These are phyloP conservation scores for Megacollybia marginata DNA, from an alignment of 768 basidiomycete genomes.

Conservation along the genomic window DNA sequence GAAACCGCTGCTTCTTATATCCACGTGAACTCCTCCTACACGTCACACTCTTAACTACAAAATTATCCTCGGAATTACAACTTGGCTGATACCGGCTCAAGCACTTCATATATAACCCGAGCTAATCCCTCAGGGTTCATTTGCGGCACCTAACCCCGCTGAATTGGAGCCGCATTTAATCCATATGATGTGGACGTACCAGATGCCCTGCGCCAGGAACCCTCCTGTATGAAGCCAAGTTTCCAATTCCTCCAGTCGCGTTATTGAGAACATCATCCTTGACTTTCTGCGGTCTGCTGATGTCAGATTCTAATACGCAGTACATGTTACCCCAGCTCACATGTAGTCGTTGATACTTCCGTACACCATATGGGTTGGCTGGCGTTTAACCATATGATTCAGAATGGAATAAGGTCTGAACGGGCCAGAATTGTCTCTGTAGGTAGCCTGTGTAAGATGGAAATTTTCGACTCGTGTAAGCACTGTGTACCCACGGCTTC, in stretches of 20 bases:
- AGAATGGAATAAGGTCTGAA: slow-evolving; percentile 27
- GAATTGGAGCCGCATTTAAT: not conserved
- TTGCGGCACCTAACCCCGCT: not conserved
- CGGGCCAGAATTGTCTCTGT: slow-evolving; percentile 28
- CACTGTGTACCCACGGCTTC: slow-evolving; percentile 29
- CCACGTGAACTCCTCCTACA: too few relatives aligned
- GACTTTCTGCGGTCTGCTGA: slow-evolving; percentile 21
- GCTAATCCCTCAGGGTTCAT: slow-evolving; percentile 1
- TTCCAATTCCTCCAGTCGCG: slow-evolving; percentile 25
- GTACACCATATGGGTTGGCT: slow-evolving; percentile 39
- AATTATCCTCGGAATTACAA: too few relatives aligned
- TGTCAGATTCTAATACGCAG: too few relatives aligned
- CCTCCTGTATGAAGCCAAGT: slow-evolving; percentile 28
- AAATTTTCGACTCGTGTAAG: not conserved
- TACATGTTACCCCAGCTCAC: slow-evolving; percentile 16
- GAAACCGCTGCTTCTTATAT: too few relatives aligned
- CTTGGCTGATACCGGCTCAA: not conserved
- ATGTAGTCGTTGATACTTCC: slow-evolving; percentile 38
- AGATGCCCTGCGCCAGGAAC: slow-evolving; percentile 35
- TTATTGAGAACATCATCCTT: slow-evolving; percentile 30
- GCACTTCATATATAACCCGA: not conserved
- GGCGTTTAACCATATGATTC: slow-evolving; percentile 17
- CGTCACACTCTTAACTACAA: too few relatives aligned
- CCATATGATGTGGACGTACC: slow-evolving; percentile 14
- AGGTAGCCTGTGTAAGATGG: slow-evolving; percentile 27